These are phyloP conservation scores for Hypoxylon intermedium DNA, from an alignment of 495 filamentous ascomycete genomes.

Conservation along the genomic window DNA sequence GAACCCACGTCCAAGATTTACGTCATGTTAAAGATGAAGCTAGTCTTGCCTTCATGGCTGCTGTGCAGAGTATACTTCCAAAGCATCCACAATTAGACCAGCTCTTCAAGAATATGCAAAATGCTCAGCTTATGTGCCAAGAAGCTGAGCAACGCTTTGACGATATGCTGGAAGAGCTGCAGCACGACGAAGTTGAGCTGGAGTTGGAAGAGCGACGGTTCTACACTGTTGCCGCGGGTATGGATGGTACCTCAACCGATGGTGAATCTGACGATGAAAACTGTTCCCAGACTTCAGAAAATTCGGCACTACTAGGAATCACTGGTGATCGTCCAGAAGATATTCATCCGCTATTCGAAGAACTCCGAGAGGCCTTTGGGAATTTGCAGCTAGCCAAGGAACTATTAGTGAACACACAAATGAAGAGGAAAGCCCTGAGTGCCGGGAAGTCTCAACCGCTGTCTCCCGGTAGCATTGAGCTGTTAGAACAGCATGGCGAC, in stretches of 20 bases:
- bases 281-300: constrained; percentile 26
- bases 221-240: constrained; percentile 27
- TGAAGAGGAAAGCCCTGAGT: constrained; percentile 39
- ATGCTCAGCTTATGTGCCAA: constrained; percentile 26
- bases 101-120: constrained; percentile 38
- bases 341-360: constrained; percentile 39
- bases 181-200: constrained; percentile 24
- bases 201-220: constrained; percentile 34
- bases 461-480: constrained; percentile 33
- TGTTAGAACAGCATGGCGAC: constrained; percentile 39
- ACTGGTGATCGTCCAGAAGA: constrained; percentile 39
- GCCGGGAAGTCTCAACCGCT: constrained; percentile 38
- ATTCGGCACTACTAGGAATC: constrained; percentile 35
- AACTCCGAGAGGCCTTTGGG: constrained; percentile 36
- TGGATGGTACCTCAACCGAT: constrained; percentile 13
- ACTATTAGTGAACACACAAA: constrained; percentile 39
- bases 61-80: constrained; percentile 31
- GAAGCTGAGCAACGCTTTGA: constrained; percentile 40
- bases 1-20: constrained; percentile 29
- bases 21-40: constrained; percentile 38
- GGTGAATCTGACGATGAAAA: constrained; percentile 27
- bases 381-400: constrained; percentile 42
- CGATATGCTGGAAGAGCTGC: constrained; percentile 34
- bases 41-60: constrained; percentile 39
- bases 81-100: constrained; percentile 24